Base-by-base conservation (phyloP, 139 green algal species). In the Dunaliella primolecta region DNA sequence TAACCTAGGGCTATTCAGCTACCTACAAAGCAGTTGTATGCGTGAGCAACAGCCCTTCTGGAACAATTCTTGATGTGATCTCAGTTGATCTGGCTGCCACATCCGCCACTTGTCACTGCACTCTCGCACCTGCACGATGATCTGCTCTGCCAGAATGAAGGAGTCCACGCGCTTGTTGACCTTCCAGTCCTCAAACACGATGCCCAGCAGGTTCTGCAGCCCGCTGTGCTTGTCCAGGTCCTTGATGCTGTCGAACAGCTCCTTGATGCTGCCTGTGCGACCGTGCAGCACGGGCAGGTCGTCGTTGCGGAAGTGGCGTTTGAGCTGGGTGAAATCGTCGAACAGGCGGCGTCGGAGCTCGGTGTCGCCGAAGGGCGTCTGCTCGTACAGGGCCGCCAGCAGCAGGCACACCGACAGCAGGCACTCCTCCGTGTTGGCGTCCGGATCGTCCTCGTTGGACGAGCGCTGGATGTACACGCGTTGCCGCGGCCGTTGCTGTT, bases 131-230 rank as follows among this genome's bases (percentile, higher is more conserved):
- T 87, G 37, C 64, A 81, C 78, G 2, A 70, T 29, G 1, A 88
- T 72, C 71, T 84, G 80, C 2, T 85, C 37, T 1, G 84, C 38
- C 56, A 57, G 11, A 21, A 88, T 76, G 72, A 88, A 88, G 33
- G 72, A 24, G 23, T 88, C 84, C 29, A 82, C 80, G 46, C 84
- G 84, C 32, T 82, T 57, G 78, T 25, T 75, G 27, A 88, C 84
- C 38, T 38, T 72, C 84, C 84, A 88, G 80, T 88, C 84, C 34
- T 88, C 84, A 79, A 88, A 88, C 37, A 85, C 2, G 55, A 88
- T 83, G 38, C 84, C 84, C 7, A 74, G 71, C 57, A 87, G 21
- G 72, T 81, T 81, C 35, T 86, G 37, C 35, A 80, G 81, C 23
- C 81, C 71, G 25, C 24, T 11, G 27, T 15, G 21, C n/a, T 29